These are phyloP conservation scores for Colletotrichum sp. DNA, from an alignment of 2,329 filamentous ascomycete species.

Conservation along the genomic window DNA sequence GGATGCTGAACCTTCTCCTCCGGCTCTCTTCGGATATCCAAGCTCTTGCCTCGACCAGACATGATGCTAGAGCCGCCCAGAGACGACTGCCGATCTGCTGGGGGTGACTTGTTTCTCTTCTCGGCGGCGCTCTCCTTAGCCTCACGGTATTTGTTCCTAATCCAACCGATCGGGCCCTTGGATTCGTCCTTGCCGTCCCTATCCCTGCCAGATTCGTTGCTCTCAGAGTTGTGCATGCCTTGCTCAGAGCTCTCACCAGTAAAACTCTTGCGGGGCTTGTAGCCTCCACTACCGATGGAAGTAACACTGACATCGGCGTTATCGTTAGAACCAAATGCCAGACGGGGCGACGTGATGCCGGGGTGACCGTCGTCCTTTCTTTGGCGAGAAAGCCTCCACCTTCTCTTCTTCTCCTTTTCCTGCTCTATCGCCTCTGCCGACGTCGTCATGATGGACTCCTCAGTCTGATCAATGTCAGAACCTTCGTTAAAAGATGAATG, in stretches of 20 bases:
- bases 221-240: slow-evolving; percentile 41
- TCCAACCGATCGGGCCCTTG: slow-evolving; percentile 61
- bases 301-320: slow-evolving; percentile 71
- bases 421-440: slow-evolving; percentile 43
- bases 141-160: slow-evolving; percentile 65
- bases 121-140: slow-evolving; percentile 62
- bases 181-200: slow-evolving; percentile 52
- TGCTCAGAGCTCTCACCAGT: slow-evolving; percentile 57
- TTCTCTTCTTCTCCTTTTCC: slow-evolving; percentile 73
- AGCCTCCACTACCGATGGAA: slow-evolving; percentile 68
- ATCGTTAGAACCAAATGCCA: slow-evolving; percentile 63
- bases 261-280: slow-evolving; percentile 53
- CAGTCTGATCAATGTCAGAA: slow-evolving; percentile 78
- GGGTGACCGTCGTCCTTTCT: slow-evolving; percentile 60
- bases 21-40: slow-evolving; percentile 43
- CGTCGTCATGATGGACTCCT: slow-evolving; percentile 52
- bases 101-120: slow-evolving; percentile 61
- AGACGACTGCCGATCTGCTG: slow-evolving; percentile 40
- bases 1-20: slow-evolving; percentile 27
- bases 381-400: slow-evolving; percentile 73
- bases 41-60: slow-evolving; percentile 40
- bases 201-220: slow-evolving; percentile 37
- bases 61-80: slow-evolving; percentile 29
- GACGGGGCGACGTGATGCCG: slow-evolving; percentile 47
- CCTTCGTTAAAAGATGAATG: slow-evolving; percentile 81